phyloP scores from a whole-genome alignment of 257 asterid genomes.

The Solanum piurae region DNA sequence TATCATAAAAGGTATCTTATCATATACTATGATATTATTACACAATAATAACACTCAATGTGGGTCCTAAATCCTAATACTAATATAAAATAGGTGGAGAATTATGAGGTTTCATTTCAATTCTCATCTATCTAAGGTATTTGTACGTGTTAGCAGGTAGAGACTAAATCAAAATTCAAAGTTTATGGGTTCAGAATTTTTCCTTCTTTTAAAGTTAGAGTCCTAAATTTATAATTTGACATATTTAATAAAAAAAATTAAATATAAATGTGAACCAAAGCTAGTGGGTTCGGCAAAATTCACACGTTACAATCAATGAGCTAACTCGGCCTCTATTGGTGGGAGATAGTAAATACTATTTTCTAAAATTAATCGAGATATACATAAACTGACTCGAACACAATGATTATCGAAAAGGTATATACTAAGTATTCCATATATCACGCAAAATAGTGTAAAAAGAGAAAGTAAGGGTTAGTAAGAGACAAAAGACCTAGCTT shows the following conservation, averaged over 20 bases:
- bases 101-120: not conserved
- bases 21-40: not conserved
- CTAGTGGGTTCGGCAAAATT: too few relatives aligned
- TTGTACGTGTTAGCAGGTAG: too few relatives aligned
- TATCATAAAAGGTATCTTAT: not conserved
- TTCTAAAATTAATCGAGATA: not conserved
- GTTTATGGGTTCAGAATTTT: not conserved
- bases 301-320: too few relatives aligned
- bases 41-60: not conserved
- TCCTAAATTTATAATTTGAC: too few relatives aligned
- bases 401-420: not conserved
- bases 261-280: too few relatives aligned
- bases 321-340: not conserved
- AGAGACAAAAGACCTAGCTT: conserved; percentile 40
- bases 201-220: too few relatives aligned
- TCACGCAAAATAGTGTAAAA: not conserved
- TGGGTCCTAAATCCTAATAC: not conserved
- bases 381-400: not conserved
- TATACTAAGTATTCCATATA: not conserved
- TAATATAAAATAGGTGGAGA: not conserved
- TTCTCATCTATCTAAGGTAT: not conserved
- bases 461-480: conserved; percentile 10
- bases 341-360: not conserved
- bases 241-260: too few relatives aligned
- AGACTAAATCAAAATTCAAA: too few relatives aligned